These are phyloP conservation scores for Pichia sporocuriosa DNA, from an alignment of 805 yeast species.

Conservation along the genomic window DNA sequence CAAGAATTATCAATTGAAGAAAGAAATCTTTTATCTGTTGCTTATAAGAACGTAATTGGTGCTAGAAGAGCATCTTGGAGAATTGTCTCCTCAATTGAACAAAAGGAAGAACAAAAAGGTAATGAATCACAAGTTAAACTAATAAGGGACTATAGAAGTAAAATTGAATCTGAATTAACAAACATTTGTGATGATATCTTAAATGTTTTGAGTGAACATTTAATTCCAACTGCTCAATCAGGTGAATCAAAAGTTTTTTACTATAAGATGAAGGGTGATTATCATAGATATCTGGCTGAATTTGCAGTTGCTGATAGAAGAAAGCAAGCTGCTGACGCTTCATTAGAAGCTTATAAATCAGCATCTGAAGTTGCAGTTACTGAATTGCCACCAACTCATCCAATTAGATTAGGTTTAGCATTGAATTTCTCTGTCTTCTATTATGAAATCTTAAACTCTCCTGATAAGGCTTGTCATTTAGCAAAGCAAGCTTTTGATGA, in stretches of 20 bases:
- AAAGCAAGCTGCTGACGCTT: slow-evolving; percentile 85
- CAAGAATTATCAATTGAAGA: slow-evolving; percentile 96
- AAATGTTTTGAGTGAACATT: slow-evolving; percentile 77
- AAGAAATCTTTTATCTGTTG: slow-evolving; percentile 94
- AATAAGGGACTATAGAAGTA: slow-evolving; percentile 90
- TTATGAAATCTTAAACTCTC: slow-evolving; percentile 96
- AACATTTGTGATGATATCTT: slow-evolving; percentile 93
- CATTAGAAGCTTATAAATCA: slow-evolving; percentile 89
- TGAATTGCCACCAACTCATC: slow-evolving; percentile 97
- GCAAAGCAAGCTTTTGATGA: slow-evolving; percentile 99
- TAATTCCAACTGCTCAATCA: slow-evolving; percentile 89
- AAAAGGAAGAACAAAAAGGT: slow-evolving; percentile 95
- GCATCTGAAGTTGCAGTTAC: slow-evolving; percentile 97
- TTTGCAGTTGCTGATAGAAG: slow-evolving; percentile 88
- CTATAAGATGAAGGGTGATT: slow-evolving; percentile 99
- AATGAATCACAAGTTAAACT: slow-evolving; percentile 83
- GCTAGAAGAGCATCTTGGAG: slow-evolving; percentile 99
- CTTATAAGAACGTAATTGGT: slow-evolving; percentile 97
- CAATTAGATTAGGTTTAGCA: slow-evolving; percentile 96
- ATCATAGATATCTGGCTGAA: slow-evolving; percentile 98
- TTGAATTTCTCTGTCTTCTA: slow-evolving; percentile 96
- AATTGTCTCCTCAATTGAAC: slow-evolving; percentile 96
- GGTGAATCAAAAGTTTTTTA: slow-evolving; percentile 98
- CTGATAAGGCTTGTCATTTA: slow-evolving; percentile 97
- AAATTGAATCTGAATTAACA: slow-evolving; percentile 87